A percentile compares a stretch with the other conserved stretches of the same genome.
phyloP scores from a whole-genome alignment of 345 rosid genomes.

The Punica granatum region DNA sequence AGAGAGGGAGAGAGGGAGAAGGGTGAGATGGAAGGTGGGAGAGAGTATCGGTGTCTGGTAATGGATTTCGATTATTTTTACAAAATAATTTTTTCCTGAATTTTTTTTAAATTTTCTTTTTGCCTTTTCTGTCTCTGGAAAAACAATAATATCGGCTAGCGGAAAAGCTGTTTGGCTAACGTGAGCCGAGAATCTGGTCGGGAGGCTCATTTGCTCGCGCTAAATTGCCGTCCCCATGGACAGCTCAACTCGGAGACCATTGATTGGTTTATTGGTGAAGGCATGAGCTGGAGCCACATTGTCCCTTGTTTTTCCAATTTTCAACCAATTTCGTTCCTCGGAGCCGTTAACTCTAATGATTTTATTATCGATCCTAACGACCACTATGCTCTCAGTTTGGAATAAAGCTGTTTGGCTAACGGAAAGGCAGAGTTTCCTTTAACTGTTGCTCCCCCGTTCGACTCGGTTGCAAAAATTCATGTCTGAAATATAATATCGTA shows the following conservation, averaged over 20 bases:
- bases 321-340: too few species aligned
- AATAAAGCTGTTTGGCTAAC: too few species aligned
- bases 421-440: too few species aligned
- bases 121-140: not conserved
- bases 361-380: not conserved
- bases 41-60: not conserved
- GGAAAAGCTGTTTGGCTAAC: not conserved
- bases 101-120: not conserved
- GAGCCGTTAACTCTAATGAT: not conserved
- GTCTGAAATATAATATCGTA: too few species aligned
- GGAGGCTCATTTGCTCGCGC: not conserved
- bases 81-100: not conserved
- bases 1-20: not conserved
- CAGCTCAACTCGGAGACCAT: not conserved
- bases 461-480: too few species aligned
- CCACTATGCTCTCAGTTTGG: too few species aligned
- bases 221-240: not conserved
- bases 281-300: too few species aligned
- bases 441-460: too few species aligned
- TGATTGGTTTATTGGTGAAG: too few species aligned
- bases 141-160: not conserved
- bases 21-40: not conserved
- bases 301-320: too few species aligned
- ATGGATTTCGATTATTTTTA: conserved; percentile 1
- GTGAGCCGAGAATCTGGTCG: not conserved